Base-by-base conservation (phyloP, 768 basidiomycete genomes). In the Kwoniella heveanensis region DNA sequence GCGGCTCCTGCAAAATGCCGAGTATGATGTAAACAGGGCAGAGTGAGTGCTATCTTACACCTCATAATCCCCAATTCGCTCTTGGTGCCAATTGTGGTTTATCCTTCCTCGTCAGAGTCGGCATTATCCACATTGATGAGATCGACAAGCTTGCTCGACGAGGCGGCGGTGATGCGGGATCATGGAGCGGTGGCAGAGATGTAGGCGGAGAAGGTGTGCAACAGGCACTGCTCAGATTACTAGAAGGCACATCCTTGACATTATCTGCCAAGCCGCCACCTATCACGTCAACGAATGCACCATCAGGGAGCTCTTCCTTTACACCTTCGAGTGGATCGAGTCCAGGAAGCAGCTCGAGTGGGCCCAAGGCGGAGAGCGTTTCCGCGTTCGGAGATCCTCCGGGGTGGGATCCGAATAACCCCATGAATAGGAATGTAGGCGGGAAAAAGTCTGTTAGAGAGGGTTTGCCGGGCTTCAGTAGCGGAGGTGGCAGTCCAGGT, bases 161-260 rank as follows among this genome's bases (percentile, higher is more conserved):
- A 21, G 71, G 80, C 1, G 77, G 78, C 1, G 70, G 72, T 4
- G 86, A 87, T 2, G 86, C 88, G 5, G 77, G 72, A 17, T 66
- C 62, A 1, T 75, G 76, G 63, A 76, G 74, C 30, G 76, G 77
- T 15, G 76, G 69, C 85, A 90, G 69, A 32, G 94, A 97, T 77
- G 93, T 98, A 0, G 89, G 91, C 24, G 94, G 94, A 10, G 93
- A 96, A 83, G 94, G 94, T 32, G 94, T 98, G 5, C 94, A 98
- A 73, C 93, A 97, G 79, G 88, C 91, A 21, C 44, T 73, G 21
- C 67, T 77, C 4, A 85, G 94, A 57, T 90, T 98, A 87, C 89
- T 98, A 85, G 95, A 98, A 83, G 94, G 94, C 15, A 88, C 91
- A 0, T 82, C 88, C 7, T 85, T 95, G 39, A 88, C 87, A n/a